phyloP scores from a whole-genome alignment of 2,329 filamentous ascomycete species.

The Pyricularia sp. region DNA sequence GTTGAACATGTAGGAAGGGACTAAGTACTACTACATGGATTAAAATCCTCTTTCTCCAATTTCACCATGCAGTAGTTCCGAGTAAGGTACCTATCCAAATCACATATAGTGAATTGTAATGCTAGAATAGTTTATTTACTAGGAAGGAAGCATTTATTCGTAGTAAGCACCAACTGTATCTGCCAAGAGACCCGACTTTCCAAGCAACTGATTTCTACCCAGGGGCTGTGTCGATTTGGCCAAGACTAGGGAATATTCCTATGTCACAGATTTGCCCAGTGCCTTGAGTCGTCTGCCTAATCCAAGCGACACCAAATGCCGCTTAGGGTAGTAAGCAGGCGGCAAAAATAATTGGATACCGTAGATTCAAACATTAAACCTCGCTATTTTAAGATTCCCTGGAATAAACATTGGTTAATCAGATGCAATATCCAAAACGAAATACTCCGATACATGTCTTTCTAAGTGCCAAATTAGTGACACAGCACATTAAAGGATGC shows the following conservation, averaged over 20 bases:
- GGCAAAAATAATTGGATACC: background rate
- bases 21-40: background rate
- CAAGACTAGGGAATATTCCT: background rate
- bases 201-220: background rate
- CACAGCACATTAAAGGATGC: too few species aligned
- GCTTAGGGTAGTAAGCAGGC: background rate
- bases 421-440: too few species aligned
- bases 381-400: too few species aligned
- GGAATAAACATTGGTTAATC: too few species aligned
- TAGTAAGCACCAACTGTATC: background rate
- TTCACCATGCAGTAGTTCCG: background rate
- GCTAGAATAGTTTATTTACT: background rate
- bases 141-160: background rate
- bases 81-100: background rate
- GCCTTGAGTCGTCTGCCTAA: background rate
- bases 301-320: background rate
- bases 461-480: too few species aligned
- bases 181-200: background rate
- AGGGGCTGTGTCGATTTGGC: background rate
- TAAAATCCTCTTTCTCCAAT: background rate
- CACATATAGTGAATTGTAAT: background rate
- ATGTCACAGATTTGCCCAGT: background rate
- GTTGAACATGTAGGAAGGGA: background rate
- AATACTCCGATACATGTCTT: too few species aligned
- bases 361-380: background rate